Conservation (phyloP, 2,329 filamentous ascomycete genomes). For the Fusarium ramigenum region DNA sequence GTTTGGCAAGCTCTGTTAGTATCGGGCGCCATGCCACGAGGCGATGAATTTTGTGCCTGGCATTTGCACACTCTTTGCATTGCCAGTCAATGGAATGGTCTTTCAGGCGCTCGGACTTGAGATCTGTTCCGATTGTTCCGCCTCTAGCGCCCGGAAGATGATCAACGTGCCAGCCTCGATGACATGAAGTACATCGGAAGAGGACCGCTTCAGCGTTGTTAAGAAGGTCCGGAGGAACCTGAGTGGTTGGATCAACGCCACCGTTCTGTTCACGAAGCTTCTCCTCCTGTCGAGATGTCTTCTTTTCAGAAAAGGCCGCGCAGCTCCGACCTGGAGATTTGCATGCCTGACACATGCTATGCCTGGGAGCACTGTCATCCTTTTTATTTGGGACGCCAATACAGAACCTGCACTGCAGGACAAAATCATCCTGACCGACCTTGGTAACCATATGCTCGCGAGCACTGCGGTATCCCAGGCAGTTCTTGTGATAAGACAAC, state of each 20-base stretch:
- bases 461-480: conserved; percentile 75
- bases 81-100: conserved; percentile 81
- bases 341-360: conserved; percentile 78
- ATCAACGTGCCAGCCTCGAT: conserved; percentile 82
- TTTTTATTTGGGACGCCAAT: conserved; percentile 74
- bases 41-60: conserved; percentile 73
- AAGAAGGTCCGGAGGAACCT: conserved; percentile 69
- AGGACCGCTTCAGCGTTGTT: conserved; percentile 82
- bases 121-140: conserved; percentile 47
- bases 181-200: conserved; percentile 83
- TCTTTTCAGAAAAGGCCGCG: conserved; percentile 75
- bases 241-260: conserved; percentile 78
- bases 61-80: conserved; percentile 79
- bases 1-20: conserved; percentile 32
- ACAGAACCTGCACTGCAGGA: conserved; percentile 90
- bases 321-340: conserved; percentile 73
- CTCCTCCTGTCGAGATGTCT: conserved; percentile 83
- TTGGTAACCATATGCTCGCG: conserved; percentile 95
- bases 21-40: conserved; percentile 89
- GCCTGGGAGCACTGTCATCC: conserved; percentile 73
- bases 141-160: conserved; percentile 71
- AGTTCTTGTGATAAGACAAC: conserved; percentile 81
- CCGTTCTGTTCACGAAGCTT: conserved; percentile 80
- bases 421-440: conserved; percentile 76
- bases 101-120: conserved; percentile 64